phyloP scores from a whole-genome alignment of 2,329 filamentous ascomycete species.

The Pseudogymnoascus sp. region DNA sequence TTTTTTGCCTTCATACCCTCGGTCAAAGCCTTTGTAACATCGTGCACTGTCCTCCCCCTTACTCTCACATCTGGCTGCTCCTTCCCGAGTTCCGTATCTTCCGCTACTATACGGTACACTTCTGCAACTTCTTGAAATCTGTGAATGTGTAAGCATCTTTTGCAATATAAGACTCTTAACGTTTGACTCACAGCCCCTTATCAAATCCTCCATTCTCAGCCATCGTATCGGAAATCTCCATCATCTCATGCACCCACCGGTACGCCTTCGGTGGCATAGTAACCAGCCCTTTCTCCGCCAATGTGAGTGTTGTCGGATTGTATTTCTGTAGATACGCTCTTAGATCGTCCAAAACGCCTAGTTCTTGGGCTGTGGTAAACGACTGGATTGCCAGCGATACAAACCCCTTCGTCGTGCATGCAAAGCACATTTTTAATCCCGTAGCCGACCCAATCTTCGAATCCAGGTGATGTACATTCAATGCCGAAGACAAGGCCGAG shows the following conservation, averaged over 20 bases:
- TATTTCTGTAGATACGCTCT: conserved; percentile 3
- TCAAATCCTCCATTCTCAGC: conserved; percentile 47
- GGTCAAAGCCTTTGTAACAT: conserved; percentile 41
- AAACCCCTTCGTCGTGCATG: conserved; percentile 53
- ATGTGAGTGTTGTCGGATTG: conserved; percentile 25
- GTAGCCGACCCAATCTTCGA: conserved; percentile 43
- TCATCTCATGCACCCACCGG: conserved; percentile 67
- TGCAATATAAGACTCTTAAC: neutral
- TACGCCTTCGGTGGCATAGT: conserved; percentile 65
- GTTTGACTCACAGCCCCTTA: neutral
- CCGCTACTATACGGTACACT: conserved; percentile 53
- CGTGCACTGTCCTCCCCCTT: conserved; percentile 46
- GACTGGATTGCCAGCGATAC: conserved; percentile 60
- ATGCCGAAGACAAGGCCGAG: conserved; percentile 21
- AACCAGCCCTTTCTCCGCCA: conserved; percentile 44
- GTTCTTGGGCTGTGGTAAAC: conserved; percentile 55
- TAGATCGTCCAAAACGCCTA: conserved; percentile 47
- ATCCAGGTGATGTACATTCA: conserved; percentile 45
- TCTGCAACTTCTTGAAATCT: conserved; percentile 45
- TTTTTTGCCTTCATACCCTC: conserved; percentile 40
- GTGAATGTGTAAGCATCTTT: neutral
- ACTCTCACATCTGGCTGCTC: conserved; percentile 47
- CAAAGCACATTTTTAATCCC: conserved; percentile 57
- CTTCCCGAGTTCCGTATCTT: conserved; percentile 48
- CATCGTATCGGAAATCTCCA: conserved; percentile 61